Evolutionary conservation across 2,329 filamentous ascomycete species (phyloP).

Genomic region (Xylariaceae sp.): DNA sequence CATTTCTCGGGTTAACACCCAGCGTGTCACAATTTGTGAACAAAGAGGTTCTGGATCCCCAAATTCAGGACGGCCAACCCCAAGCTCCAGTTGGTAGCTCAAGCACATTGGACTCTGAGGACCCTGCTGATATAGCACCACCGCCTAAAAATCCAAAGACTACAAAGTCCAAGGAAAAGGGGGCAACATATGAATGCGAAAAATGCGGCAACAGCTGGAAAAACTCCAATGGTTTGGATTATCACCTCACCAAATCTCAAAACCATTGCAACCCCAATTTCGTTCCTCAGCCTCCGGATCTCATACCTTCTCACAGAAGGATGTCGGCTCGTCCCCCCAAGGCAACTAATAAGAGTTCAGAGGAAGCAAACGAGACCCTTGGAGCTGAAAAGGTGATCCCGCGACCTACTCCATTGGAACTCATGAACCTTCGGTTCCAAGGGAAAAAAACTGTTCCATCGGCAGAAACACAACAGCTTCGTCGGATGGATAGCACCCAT

Average conservation of each 20-base stretch:
- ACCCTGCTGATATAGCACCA: background rate
- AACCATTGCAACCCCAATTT: slow-evolving; percentile 51
- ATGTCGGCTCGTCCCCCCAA: slow-evolving; percentile 5
- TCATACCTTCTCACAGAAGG: slow-evolving; percentile 15
- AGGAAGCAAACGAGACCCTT: background rate
- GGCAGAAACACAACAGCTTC: too few relatives aligned
- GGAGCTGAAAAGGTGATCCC: background rate
- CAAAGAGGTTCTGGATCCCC: background rate
- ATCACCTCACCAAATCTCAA: slow-evolving; percentile 53
- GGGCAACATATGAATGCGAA: slow-evolving; percentile 43
- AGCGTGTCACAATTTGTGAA: background rate
- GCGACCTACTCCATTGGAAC: slow-evolving; percentile 10
- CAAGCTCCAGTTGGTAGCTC: background rate
- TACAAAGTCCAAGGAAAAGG: slow-evolving; percentile 8
- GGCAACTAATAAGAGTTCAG: background rate
- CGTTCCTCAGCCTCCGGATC: slow-evolving; percentile 26
- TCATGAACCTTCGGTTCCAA: slow-evolving; percentile 9
- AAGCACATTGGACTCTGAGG: background rate
- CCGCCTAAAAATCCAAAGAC: background rate
- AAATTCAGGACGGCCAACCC: too few relatives aligned
- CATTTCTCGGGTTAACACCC: slow-evolving; percentile 12
- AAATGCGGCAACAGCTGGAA: slow-evolving; percentile 54
- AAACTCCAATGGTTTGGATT: slow-evolving; percentile 55
- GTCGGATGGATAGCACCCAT: too few relatives aligned
- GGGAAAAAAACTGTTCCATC: background rate